Percentiles rank a stretch among this genome's conserved stretches.
These are phyloP conservation scores for Fraxinus ornus DNA, from an alignment of 305 asterid species.

Conservation along the genomic window DNA sequence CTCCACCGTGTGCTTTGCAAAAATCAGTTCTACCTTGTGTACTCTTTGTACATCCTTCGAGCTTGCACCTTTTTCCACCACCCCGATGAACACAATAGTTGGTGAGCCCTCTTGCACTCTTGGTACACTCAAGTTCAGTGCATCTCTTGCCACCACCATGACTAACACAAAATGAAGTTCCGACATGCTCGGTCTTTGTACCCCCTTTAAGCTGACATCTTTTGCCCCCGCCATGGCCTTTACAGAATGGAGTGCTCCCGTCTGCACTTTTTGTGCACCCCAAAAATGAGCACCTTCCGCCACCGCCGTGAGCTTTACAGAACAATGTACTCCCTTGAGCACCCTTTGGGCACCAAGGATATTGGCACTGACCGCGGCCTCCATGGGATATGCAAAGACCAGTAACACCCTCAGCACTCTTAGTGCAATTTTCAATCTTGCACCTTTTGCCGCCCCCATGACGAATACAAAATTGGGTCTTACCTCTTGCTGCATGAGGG, in stretches of 20 bases:
- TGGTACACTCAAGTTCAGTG: slow-evolving; percentile 44
- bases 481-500: slow-evolving; percentile 63
- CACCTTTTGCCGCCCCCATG: slow-evolving; percentile 82
- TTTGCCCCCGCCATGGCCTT: slow-evolving; percentile 76
- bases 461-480: slow-evolving; percentile 57
- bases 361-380: slow-evolving; percentile 62
- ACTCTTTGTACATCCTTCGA: neutral
- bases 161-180: slow-evolving; percentile 57
- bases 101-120: slow-evolving; percentile 67
- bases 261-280: slow-evolving; percentile 67
- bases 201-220: slow-evolving; percentile 61
- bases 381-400: slow-evolving; percentile 80
- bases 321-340: slow-evolving; percentile 57
- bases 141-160: slow-evolving; percentile 84
- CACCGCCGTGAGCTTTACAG: slow-evolving; percentile 41
- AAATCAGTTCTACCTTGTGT: neutral
- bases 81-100: slow-evolving; percentile 67
- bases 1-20: slow-evolving; percentile 27
- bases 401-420: slow-evolving; percentile 60
- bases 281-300: slow-evolving; percentile 44
- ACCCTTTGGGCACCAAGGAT: slow-evolving; percentile 54
- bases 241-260: slow-evolving; percentile 61
- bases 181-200: slow-evolving; percentile 66
- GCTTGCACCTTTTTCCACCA: slow-evolving; percentile 52
- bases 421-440: slow-evolving; percentile 44